phyloP scores from a whole-genome alignment of 2,329 filamentous ascomycete species.

The Botrytis galanthina region DNA sequence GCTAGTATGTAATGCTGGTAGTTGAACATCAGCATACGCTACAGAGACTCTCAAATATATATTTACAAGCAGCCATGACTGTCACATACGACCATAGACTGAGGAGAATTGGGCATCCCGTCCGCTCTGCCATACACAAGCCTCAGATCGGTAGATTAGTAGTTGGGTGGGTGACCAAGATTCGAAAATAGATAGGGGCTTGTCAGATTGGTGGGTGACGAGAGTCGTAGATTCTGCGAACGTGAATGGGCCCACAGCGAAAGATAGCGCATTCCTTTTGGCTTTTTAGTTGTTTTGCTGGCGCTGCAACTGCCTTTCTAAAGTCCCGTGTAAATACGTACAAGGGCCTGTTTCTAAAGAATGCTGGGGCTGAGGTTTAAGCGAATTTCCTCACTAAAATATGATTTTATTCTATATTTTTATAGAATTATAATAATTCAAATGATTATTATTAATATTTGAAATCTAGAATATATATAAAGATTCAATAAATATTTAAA shows the following conservation, averaged over 20 bases:
- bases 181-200: fast-evolving
- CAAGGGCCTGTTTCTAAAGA: too few relatives aligned
- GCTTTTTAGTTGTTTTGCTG: not conserved
- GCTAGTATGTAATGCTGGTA: too few relatives aligned
- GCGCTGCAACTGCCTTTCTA: not conserved
- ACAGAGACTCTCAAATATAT: not conserved
- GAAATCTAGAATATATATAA: too few relatives aligned
- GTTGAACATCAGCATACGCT: too few relatives aligned
- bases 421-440: too few relatives aligned
- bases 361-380: too few relatives aligned
- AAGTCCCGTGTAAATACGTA: not conserved
- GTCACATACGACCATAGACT: not conserved
- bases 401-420: too few relatives aligned
- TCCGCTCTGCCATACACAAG: constrained; percentile 17
- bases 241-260: not conserved
- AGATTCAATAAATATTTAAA: too few relatives aligned
- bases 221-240: not conserved
- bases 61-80: fast-evolving
- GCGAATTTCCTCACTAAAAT: too few relatives aligned
- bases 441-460: too few relatives aligned
- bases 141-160: constrained; percentile 12
- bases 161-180: constrained; percentile 12
- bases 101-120: constrained; percentile 8
- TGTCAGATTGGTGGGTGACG: not conserved
- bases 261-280: not conserved